phyloP scores from a whole-genome alignment of 2,329 filamentous ascomycete genomes.

The Huntiella omanensis region DNA sequence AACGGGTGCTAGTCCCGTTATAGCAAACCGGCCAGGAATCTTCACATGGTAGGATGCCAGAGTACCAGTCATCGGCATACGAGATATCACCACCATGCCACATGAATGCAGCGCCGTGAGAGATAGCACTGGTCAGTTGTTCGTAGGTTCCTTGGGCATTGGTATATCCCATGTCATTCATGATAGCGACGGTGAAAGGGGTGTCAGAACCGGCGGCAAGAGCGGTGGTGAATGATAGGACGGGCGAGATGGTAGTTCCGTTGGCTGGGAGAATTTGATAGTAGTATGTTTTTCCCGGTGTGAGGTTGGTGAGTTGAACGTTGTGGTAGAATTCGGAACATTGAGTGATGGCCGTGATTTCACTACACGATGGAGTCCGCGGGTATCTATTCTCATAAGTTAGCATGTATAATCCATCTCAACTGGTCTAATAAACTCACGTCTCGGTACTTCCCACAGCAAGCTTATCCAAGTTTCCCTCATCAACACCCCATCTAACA shows the following conservation, averaged over 20 bases:
- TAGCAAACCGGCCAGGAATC: slow-evolving; percentile 31
- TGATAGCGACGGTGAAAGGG: slow-evolving; percentile 25
- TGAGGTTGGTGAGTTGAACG: slow-evolving; percentile 23
- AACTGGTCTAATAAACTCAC: slow-evolving; percentile 15
- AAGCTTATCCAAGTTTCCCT: slow-evolving; percentile 18
- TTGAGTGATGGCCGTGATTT: slow-evolving; percentile 24
- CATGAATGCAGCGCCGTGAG: slow-evolving; percentile 28
- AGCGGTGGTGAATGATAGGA: slow-evolving; percentile 28
- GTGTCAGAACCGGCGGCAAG: slow-evolving; percentile 22
- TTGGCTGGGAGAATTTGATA: slow-evolving; percentile 30
- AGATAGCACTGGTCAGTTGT: slow-evolving; percentile 22
- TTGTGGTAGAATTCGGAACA: slow-evolving; percentile 34
- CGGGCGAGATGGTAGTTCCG: slow-evolving; percentile 27
- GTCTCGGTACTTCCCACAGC: slow-evolving; percentile 23
- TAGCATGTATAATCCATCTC: not conserved
- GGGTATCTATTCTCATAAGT: slow-evolving; percentile 21
- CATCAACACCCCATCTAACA: slow-evolving; percentile 24
- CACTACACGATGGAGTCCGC: slow-evolving; percentile 30
- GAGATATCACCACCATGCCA: slow-evolving; percentile 34
- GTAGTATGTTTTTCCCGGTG: slow-evolving; percentile 28
- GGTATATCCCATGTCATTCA: slow-evolving; percentile 36
- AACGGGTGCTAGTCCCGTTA: slow-evolving; percentile 24
- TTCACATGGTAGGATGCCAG: slow-evolving; percentile 29
- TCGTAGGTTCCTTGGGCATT: slow-evolving; percentile 29
- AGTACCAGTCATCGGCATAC: slow-evolving; percentile 32